Evolutionary conservation across 805 yeast species (phyloP).

Genomic region (Komagataella populi): DNA sequence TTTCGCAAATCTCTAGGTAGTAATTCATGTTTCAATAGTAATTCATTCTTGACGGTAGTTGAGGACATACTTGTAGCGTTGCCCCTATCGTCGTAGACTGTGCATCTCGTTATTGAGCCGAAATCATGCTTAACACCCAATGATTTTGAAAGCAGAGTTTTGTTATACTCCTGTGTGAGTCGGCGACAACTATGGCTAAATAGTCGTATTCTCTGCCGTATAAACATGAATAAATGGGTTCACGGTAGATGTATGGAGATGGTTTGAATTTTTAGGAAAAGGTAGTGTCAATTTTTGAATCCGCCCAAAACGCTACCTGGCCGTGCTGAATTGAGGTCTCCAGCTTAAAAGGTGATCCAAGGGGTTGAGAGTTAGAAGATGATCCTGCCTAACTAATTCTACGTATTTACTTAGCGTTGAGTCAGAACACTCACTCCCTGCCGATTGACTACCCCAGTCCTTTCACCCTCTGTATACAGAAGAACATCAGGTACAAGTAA

Average conservation of each 20-base stretch:
- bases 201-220: neutral
- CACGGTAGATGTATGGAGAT: neutral
- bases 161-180: constrained; percentile 4
- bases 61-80: constrained; percentile 28
- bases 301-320: neutral
- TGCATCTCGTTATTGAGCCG: constrained; percentile 21
- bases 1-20: constrained; percentile 41
- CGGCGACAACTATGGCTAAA: neutral
- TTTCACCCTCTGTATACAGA: neutral
- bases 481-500: neutral
- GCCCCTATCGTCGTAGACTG: constrained; percentile 34
- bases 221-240: neutral
- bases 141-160: constrained; percentile 10
- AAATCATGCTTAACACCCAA: constrained; percentile 10
- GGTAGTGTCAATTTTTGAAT: neutral
- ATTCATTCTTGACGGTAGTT: constrained; percentile 26
- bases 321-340: neutral
- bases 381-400: neutral
- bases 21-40: constrained; percentile 29
- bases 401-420: neutral
- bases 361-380: too few relatives aligned
- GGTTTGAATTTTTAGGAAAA: neutral
- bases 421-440: neutral
- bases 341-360: neutral
- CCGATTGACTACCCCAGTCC: neutral